Conservation (phyloP, 1,139 yeast genomes). For the Pichiaceae sp. region DNA sequence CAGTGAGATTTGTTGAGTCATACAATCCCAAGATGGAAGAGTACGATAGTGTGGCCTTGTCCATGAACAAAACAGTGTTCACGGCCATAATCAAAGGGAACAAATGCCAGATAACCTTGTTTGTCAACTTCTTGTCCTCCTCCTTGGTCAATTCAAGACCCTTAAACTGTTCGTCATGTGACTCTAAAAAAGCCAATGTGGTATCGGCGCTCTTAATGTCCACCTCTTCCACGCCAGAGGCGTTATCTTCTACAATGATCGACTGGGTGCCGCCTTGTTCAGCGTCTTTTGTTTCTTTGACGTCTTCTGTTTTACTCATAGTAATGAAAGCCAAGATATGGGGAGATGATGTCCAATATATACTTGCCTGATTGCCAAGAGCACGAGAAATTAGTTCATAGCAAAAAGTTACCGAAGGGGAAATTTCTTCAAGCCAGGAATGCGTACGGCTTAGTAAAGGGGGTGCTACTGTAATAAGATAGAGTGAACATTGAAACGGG, state of each 20-base stretch:
- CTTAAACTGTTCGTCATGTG: neutral
- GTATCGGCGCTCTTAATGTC: too few relatives aligned
- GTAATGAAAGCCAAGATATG: too few relatives aligned
- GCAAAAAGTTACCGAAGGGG: too few relatives aligned
- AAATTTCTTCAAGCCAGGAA: too few relatives aligned
- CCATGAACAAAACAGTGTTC: conserved; percentile 31
- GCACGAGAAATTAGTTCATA: too few relatives aligned
- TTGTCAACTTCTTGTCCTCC: conserved; percentile 22
- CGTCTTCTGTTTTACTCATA: too few relatives aligned
- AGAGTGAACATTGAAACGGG: neutral
- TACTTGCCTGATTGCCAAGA: too few relatives aligned
- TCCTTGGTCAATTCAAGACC: conserved; percentile 12
- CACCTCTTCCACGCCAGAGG: too few relatives aligned
- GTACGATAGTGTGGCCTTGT: conserved; percentile 32
- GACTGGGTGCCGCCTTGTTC: too few relatives aligned
- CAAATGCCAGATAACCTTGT: conserved; percentile 21
- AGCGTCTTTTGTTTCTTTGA: too few relatives aligned
- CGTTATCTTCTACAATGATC: too few relatives aligned
- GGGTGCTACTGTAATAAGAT: neutral
- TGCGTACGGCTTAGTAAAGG: neutral
- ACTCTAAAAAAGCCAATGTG: neutral
- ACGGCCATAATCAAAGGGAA: conserved; percentile 24
- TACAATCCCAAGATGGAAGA: conserved; percentile 34
- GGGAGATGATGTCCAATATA: too few relatives aligned
- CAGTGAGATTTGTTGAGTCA: conserved; percentile 29